phyloP scores from a whole-genome alignment of 176 grass and related monocot species.

The Oryza longistaminata region DNA sequence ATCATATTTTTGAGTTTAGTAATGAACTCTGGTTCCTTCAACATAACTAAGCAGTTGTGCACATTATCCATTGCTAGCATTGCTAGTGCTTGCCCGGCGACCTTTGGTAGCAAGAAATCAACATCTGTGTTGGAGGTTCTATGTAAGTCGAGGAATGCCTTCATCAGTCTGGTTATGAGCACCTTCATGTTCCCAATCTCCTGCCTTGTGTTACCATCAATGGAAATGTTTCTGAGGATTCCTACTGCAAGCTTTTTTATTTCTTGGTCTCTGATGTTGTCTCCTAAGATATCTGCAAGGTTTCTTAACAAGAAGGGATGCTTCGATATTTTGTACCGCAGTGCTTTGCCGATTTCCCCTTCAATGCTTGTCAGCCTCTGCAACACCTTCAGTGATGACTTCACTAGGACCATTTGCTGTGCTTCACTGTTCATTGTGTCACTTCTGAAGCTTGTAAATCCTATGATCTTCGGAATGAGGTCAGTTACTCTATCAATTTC shows the following conservation, averaged over 20 bases:
- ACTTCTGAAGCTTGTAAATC: neutral
- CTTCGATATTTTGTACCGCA: neutral
- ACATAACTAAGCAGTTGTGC: constrained; percentile 3
- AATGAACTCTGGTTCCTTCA: neutral
- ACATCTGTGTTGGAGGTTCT: neutral
- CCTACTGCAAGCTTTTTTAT: no score
- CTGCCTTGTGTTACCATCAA: neutral
- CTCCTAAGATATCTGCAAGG: neutral
- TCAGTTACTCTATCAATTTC: neutral
- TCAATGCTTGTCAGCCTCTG: neutral
- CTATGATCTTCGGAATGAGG: constrained; percentile 9
- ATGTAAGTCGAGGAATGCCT: neutral
- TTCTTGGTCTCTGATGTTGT: no score
- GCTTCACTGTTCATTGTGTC: neutral
- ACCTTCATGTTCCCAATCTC: neutral
- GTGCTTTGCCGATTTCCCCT: neutral
- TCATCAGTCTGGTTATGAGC: neutral
- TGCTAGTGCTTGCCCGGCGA: neutral
- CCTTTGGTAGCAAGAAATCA: neutral
- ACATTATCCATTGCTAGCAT: constrained; percentile 2
- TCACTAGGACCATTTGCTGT: neutral
- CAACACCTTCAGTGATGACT: neutral
- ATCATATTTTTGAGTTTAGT: constrained; percentile 10
- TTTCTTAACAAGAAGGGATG: constrained; percentile 13
- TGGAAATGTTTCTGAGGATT: constrained; percentile 3